Evolutionary conservation across 768 basidiomycete genomes (phyloP).

Genomic region (Russula virescens): DNA sequence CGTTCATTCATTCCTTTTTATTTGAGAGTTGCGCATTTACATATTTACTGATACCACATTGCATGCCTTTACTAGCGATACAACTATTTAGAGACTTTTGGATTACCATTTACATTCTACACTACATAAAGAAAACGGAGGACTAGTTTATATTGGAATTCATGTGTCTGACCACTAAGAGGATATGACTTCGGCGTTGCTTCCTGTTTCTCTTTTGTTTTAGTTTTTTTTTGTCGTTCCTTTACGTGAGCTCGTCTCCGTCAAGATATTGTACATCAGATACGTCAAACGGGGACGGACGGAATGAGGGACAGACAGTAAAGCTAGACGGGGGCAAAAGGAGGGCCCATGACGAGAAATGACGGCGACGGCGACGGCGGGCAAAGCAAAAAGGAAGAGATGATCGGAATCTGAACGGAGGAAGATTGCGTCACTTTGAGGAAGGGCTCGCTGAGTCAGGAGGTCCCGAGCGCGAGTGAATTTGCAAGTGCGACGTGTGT

Average conservation of each 20-base stretch:
- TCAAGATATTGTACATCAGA: slow-evolving; percentile 3
- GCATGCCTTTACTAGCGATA: slow-evolving; percentile 17
- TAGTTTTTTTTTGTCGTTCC: not conserved
- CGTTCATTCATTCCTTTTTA: slow-evolving; percentile 4
- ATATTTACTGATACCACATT: slow-evolving; percentile 23
- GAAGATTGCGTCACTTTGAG: slow-evolving; percentile 18
- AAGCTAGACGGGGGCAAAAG: slow-evolving; percentile 8
- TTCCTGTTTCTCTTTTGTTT: slow-evolving; percentile 5
- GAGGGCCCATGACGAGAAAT: not conserved
- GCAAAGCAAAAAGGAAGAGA: slow-evolving; percentile 20
- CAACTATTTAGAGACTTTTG: slow-evolving; percentile 20
- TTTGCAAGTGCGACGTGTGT: slow-evolving; percentile 18
- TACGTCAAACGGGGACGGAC: slow-evolving; percentile 13
- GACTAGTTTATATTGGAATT: slow-evolving; percentile 16
- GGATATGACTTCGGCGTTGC: slow-evolving; percentile 2
- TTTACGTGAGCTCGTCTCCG: slow-evolving; percentile 17
- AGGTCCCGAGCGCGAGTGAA: slow-evolving; percentile 2
- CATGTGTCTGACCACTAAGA: not conserved
- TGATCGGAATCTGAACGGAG: slow-evolving; percentile 22
- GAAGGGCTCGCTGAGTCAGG: slow-evolving; percentile 19
- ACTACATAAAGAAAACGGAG: slow-evolving; percentile 10
- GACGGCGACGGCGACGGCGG: slow-evolving; percentile 1
- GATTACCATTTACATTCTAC: slow-evolving; percentile 16
- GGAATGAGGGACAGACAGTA: not conserved
- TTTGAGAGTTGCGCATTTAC: slow-evolving; percentile 23